These are phyloP conservation scores for Solanum virginianum DNA, from an alignment of 257 asterid species.

Conservation along the genomic window DNA sequence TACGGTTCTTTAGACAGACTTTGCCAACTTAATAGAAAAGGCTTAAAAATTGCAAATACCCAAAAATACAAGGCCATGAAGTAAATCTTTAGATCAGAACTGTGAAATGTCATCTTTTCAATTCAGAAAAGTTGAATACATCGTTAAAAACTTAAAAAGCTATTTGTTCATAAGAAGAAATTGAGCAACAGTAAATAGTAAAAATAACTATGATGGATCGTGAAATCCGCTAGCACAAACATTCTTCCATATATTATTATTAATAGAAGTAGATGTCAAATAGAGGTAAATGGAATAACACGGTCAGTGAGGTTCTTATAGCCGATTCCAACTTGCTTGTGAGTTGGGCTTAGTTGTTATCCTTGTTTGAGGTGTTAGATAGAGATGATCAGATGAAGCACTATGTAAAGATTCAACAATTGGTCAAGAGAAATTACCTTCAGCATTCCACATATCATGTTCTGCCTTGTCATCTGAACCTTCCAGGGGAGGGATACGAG, in stretches of 20 bases:
- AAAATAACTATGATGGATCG: not conserved
- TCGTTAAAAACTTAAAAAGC: not conserved
- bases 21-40: not conserved
- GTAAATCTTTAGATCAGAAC: not conserved
- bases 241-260: not conserved
- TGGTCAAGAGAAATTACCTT: slow-evolving; percentile 24
- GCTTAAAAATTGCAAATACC: not conserved
- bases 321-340: not conserved
- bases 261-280: not conserved
- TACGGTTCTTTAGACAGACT: not conserved
- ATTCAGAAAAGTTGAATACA: not conserved
- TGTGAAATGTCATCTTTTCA: not conserved
- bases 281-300: not conserved
- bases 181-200: not conserved
- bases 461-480: slow-evolving; percentile 27
- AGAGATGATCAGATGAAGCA: not conserved
- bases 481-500: slow-evolving; percentile 44
- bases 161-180: not conserved
- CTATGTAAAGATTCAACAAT: not conserved
- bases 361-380: not conserved
- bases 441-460: slow-evolving; percentile 53
- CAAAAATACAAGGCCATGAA: not conserved
- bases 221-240: not conserved
- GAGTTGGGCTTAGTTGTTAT: not conserved
- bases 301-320: not conserved